Conservation (phyloP, 345 rosid genomes). For the Anacardium occidentale region DNA sequence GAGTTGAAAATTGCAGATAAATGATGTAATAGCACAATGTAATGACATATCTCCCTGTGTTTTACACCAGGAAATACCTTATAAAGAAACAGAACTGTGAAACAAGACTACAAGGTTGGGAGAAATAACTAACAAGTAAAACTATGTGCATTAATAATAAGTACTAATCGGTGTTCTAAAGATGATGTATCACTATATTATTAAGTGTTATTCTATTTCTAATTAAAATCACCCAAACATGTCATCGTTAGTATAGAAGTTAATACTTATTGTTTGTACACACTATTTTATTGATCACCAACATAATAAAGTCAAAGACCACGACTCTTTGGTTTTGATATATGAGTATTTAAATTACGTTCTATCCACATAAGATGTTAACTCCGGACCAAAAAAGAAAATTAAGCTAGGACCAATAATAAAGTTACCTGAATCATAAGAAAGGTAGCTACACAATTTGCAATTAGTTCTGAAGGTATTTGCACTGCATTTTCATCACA, state of each 20-base stretch:
- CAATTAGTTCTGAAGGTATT: conserved; percentile 62
- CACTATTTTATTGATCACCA: too few species aligned
- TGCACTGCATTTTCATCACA: conserved; percentile 38
- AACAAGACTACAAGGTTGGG: neutral
- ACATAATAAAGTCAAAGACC: neutral
- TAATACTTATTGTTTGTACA: too few species aligned
- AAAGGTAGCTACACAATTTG: conserved; percentile 67
- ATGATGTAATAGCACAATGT: neutral
- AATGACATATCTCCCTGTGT: too few species aligned
- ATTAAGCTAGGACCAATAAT: neutral
- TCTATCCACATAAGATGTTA: neutral
- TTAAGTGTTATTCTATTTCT: too few species aligned
- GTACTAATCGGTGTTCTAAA: too few species aligned
- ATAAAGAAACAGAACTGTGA: neutral
- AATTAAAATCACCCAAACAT: too few species aligned
- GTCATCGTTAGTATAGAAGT: too few species aligned
- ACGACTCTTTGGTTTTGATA: neutral
- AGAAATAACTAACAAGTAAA: too few species aligned
- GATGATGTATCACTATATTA: too few species aligned
- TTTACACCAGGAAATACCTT: neutral
- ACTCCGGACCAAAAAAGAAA: neutral
- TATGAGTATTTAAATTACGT: neutral
- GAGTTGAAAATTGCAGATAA: neutral
- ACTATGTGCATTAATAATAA: too few species aligned
- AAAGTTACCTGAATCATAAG: conserved; percentile 70